Conservation (phyloP, 495 filamentous ascomycete species). For the Daldinia grandis region DNA sequence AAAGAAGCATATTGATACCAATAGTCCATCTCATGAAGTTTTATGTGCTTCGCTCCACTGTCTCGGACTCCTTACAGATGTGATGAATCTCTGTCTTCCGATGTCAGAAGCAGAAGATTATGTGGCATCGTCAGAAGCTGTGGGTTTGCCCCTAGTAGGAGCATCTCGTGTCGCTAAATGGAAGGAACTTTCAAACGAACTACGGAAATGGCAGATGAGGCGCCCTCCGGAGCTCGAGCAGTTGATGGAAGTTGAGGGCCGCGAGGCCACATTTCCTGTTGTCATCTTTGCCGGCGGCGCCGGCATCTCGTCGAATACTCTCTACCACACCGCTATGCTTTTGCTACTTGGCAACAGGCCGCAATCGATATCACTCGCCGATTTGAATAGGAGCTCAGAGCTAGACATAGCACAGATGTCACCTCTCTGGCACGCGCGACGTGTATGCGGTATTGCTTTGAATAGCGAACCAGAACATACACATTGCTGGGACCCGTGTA, state of each 20-base stretch:
- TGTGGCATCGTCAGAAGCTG: neutral
- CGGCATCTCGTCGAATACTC: neutral
- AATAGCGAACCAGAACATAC: slow-evolving; percentile 31
- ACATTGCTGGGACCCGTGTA: slow-evolving; percentile 34
- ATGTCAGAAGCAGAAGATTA: neutral
- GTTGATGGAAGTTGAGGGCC: neutral
- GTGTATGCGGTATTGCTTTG: slow-evolving; percentile 34
- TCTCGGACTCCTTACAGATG: neutral
- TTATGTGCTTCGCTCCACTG: neutral
- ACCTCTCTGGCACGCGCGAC: slow-evolving; percentile 27
- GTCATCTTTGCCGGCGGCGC: neutral
- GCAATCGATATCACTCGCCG: neutral
- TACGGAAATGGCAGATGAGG: neutral
- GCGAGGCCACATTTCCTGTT: neutral
- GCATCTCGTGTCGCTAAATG: neutral
- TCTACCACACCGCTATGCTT: neutral
- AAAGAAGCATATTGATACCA: neutral
- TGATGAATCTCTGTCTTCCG: neutral
- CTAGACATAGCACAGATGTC: slow-evolving; percentile 4
- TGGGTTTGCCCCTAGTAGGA: neutral
- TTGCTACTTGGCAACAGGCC: neutral
- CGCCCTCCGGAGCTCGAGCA: neutral
- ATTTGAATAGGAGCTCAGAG: neutral
- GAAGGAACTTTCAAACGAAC: neutral
- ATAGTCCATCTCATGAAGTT: neutral